Percentiles rank a stretch among this genome's conserved stretches.
Conservation (phyloP, 129 eudicot genomes). For the Saussurea involucrata region DNA sequence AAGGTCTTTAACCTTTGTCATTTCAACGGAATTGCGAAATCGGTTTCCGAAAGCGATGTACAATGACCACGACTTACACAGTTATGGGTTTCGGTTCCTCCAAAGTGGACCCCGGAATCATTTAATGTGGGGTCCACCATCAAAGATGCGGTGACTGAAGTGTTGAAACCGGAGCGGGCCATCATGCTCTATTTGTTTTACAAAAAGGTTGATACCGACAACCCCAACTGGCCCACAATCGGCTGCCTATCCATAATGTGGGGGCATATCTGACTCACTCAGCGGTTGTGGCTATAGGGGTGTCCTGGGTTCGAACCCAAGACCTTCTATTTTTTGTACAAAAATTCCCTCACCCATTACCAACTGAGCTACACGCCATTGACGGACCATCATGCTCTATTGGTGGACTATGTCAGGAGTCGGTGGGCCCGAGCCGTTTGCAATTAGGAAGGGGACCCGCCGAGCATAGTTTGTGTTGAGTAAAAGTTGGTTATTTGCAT, state of each 20-base stretch:
- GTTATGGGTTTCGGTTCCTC: conserved; percentile 85
- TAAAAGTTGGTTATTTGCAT: too few relatives aligned
- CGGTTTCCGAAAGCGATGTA: conserved; percentile 46
- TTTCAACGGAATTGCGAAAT: conserved; percentile 94
- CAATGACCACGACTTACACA: conserved; percentile 87
- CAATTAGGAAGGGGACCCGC: conserved; percentile 92
- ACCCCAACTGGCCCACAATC: too few relatives aligned
- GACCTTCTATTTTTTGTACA: too few relatives aligned
- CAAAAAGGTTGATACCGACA: too few relatives aligned
- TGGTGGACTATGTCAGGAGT: conserved; percentile 86
- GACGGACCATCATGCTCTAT: conserved; percentile 93
- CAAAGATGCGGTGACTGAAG: conserved; percentile 47
- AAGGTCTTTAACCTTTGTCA: conserved; percentile 89
- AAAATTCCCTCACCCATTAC: too few relatives aligned
- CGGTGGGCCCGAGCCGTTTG: conserved; percentile 94
- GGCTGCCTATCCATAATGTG: too few relatives aligned
- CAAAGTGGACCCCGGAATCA: conserved; percentile 96
- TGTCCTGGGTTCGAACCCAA: too few relatives aligned
- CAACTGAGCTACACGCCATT: too few relatives aligned
- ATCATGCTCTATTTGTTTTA: too few relatives aligned
- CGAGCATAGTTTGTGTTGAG: too few relatives aligned
- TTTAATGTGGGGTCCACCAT: conserved; percentile 67
- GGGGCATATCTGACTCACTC: too few relatives aligned
- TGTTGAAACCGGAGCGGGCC: conserved; percentile 55
- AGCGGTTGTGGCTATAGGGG: too few relatives aligned